These are phyloP conservation scores for Tieghemiomyces parasiticus DNA, from an alignment of 192 early-diverging fungal species.

Conservation along the genomic window DNA sequence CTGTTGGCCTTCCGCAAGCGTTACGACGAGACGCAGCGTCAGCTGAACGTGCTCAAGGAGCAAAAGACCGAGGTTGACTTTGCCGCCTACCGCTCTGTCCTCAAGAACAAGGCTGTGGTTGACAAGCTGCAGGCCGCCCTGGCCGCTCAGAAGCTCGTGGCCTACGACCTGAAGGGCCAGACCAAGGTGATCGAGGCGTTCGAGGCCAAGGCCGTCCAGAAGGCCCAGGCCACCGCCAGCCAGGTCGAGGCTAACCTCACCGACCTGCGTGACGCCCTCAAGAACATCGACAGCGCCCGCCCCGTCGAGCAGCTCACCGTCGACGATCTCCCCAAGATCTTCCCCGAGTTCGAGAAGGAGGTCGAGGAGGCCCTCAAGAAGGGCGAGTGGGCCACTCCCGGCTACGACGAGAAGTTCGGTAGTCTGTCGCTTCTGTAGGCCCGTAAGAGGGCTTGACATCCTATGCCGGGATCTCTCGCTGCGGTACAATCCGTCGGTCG, in stretches of 20 bases:
- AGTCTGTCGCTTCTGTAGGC: conserved; percentile 52
- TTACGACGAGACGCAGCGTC: conserved; percentile 78
- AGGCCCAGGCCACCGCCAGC: conserved; percentile 69
- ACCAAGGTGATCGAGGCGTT: conserved; percentile 60
- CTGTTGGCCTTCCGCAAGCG: conserved; percentile 87
- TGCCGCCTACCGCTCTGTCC: conserved; percentile 64
- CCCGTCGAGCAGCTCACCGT: conserved; percentile 90
- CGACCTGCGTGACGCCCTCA: conserved; percentile 77
- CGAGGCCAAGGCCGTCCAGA: conserved; percentile 58
- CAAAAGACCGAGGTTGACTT: conserved; percentile 75
- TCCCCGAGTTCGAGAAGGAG: conserved; percentile 78
- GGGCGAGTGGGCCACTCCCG: conserved; percentile 82
- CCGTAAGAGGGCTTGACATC: too few relatives aligned
- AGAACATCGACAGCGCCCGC: conserved; percentile 85
- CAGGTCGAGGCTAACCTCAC: conserved; percentile 74
- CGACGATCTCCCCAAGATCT: conserved; percentile 88
- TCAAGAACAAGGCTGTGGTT: conserved; percentile 85
- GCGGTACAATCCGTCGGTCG: too few relatives aligned
- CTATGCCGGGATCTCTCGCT: too few relatives aligned
- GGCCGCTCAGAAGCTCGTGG: conserved; percentile 58
- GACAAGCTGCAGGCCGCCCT: conserved; percentile 81
- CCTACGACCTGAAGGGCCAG: conserved; percentile 76
- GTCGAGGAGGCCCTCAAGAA: conserved; percentile 85
- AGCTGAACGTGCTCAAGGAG: conserved; percentile 67
- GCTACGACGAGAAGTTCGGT: conserved; percentile 92